Evolutionary conservation across 169 alveolate genomes (phyloP), one percentile per base, ranked within the genome.

Genomic region (Plasmodium adleri): DNA sequence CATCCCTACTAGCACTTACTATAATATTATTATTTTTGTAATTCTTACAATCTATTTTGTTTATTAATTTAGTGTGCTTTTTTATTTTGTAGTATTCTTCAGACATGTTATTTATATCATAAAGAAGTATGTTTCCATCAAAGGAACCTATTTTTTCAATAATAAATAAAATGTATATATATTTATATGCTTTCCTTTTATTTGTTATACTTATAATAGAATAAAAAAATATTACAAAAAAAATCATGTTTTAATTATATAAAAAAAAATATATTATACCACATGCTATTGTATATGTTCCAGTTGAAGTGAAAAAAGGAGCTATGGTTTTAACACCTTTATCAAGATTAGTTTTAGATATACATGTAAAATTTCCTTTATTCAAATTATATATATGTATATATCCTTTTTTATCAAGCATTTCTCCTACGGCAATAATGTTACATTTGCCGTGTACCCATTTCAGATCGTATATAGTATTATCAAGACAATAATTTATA

Each of bases 21-120:
- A 97, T 88, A 74, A 96, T 97, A n/a, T 97, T 97, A 26, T 97
- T 97, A 17, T 98, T 98, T 67, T 93, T 92, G 63, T 94, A 95
- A 8, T 95, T 93, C 10, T 94, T 95, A 15, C 98, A 97, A 64
- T 97, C 98, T 9, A 97, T 92, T 8, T 95, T 75, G 92, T 96
- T 95, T 26, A 95, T 96, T 70, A 96, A 92, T 24, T 93, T 86
- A 24, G 94, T 95, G 74, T 97, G 99, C 2, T 97, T 98, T 60
- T 95, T 93, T 43, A 94, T 96, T 71, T 80, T 91, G 64, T 88
- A 92, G 75, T 85, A 96, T 70, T 71, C 88, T 15, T 93, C 91
- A 56, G 95, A 92, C 76, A 96, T 95, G 62, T 92, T 94, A 63
- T 94, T 97, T 80, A 97, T 92, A 78, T 97, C 98, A 39, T 95